Evolutionary conservation across 805 yeast genomes (phyloP).

Genomic region (Myxozyma lipomycoides): DNA sequence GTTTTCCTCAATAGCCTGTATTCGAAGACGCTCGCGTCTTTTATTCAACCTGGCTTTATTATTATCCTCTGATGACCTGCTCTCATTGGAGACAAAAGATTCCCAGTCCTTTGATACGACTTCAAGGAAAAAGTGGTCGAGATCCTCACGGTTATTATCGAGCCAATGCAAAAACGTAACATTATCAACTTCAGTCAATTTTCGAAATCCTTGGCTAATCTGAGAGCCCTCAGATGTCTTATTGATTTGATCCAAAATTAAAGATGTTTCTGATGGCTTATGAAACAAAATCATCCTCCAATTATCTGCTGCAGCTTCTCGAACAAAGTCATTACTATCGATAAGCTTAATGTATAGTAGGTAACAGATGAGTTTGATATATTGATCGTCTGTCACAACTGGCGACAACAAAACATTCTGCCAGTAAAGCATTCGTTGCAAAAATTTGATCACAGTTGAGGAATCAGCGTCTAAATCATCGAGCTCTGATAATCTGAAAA

Average conservation of each 20-base stretch:
- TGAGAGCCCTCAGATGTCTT: slow-evolving; percentile 15
- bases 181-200: slow-evolving; percentile 21
- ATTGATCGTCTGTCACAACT: slow-evolving; percentile 17
- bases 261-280: slow-evolving; percentile 23
- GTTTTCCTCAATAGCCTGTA: slow-evolving; percentile 11
- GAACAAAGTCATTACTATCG: slow-evolving; percentile 13
- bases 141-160: slow-evolving; percentile 11
- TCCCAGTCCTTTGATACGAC: slow-evolving; percentile 26
- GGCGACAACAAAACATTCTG: slow-evolving; percentile 28
- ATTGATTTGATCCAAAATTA: slow-evolving; percentile 20
- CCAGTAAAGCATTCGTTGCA: slow-evolving; percentile 26
- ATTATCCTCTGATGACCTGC: slow-evolving; percentile 16
- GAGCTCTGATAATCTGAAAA: slow-evolving; percentile 23
- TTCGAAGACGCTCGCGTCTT: slow-evolving; percentile 22
- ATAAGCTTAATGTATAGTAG: slow-evolving; percentile 16
- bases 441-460: slow-evolving; percentile 13
- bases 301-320: slow-evolving; percentile 22
- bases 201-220: slow-evolving; percentile 20
- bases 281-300: slow-evolving; percentile 27
- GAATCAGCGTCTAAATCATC: slow-evolving; percentile 20
- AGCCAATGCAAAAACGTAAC: slow-evolving; percentile 21
- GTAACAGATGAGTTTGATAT: slow-evolving; percentile 24
- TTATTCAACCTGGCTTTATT: slow-evolving; percentile 7
- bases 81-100: slow-evolving; percentile 20
- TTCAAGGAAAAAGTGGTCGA: slow-evolving; percentile 23